Base-by-base conservation (phyloP, 768 basidiomycete species). In the Psilocybe cyanescens region DNA sequence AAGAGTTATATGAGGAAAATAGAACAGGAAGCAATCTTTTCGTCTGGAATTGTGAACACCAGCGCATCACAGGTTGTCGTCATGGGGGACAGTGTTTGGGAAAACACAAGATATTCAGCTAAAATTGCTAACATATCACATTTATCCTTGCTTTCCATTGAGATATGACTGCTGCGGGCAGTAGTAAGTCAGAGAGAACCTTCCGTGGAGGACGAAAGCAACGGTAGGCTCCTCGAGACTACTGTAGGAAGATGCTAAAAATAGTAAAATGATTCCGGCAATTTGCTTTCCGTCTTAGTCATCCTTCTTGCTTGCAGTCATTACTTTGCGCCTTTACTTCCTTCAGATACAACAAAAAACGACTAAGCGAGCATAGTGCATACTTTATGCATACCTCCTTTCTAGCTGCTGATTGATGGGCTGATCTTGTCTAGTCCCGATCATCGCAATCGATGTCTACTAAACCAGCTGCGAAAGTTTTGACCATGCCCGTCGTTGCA, bases 1-100 rank as follows among this genome's bases (percentile, higher is more conserved):
- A 58, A 45, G 47, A 33, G 31, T 24, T 55, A 50, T 17, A 35
- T 5, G 46, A 44, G 49, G 28, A 62, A 58, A 62, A 62, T 58
- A 62, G 61, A 61, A 56, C 8, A 51, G 50, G 60, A 57, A 57
- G 55, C 41, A 45, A n/a, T n/a, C 44, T 48, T 35, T 50, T 50
- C 35, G 14, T 49, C 30, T 41, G 17, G 8, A 48, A 39, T 29
- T 17, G 9, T 39, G 19, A 35, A 48, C 33, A 35, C 33, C 6
- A 11, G 33, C 11, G 33, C 33, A 35, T 44, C 41, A 44, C 41
- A 35, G 51, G 16, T 9, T 31, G n/a, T 53, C 51, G 51, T 53
- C 51, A 53, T 33, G 51, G 17, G 51, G 51, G 45, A 46, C 49
- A 29, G 4, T 24, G 29, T 12, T 19, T 53, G 51, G 51, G 51